Conservation (phyloP, 2,329 filamentous ascomycete genomes). For the Curvularia eragrostidis region DNA sequence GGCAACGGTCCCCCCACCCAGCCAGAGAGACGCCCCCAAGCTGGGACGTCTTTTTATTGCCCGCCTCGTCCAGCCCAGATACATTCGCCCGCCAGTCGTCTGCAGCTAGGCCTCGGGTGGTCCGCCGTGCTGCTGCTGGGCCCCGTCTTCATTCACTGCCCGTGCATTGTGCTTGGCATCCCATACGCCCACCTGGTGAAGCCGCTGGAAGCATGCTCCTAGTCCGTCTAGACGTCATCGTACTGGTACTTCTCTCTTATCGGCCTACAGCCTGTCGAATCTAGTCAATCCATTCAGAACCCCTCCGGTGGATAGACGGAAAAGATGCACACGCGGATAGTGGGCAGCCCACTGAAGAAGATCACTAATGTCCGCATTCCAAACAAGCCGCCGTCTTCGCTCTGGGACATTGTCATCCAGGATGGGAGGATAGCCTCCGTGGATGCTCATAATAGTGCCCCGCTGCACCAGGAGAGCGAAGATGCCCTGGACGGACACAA, state of each 20-base stretch:
- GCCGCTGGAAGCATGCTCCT: constrained; percentile 8
- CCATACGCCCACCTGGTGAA: constrained; percentile 17
- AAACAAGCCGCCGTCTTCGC: constrained; percentile 33
- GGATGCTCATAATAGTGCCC: constrained; percentile 32
- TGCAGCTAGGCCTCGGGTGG: constrained; percentile 1
- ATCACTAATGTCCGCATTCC: constrained; percentile 48
- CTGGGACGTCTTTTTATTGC: constrained; percentile 4
- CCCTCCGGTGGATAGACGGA: constrained; percentile 2
- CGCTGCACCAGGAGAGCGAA: constrained; percentile 19
- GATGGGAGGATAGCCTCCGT: constrained; percentile 46
- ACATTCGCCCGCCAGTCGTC: constrained; percentile 2
- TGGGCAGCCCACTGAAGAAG: constrained; percentile 29
- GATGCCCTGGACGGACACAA: constrained; percentile 51
- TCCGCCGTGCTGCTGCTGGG: constrained; percentile 5
- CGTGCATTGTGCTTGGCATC: constrained; percentile 19
- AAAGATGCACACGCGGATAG: constrained; percentile 11
- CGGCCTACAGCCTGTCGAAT: neutral
- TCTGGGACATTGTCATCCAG: constrained; percentile 49
- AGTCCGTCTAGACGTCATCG: constrained; percentile 24
- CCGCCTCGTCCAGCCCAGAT: constrained; percentile 8
- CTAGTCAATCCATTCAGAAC: neutral
- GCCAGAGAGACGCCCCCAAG: constrained; percentile 7
- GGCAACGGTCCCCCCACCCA: constrained; percentile 31
- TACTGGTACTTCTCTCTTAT: constrained; percentile 8
- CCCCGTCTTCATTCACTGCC: constrained; percentile 19